Conservation (phyloP, 352 stramenopile genomes). For the Pythium coloratum region DNA sequence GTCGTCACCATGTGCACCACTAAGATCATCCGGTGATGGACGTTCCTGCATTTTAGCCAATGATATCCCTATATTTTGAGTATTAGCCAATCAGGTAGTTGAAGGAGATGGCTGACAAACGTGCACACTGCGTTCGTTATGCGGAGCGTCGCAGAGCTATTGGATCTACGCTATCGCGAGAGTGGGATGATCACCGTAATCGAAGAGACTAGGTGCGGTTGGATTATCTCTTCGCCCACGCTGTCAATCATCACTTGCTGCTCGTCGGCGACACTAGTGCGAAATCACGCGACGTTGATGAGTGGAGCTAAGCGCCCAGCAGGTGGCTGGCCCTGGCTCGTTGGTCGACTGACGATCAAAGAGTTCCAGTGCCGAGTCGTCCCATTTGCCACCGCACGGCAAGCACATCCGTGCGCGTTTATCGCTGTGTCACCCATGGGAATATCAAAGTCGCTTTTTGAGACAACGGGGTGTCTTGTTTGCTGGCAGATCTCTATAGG, state of each 20-base stretch:
- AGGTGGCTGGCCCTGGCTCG: background rate
- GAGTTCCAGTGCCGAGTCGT: background rate
- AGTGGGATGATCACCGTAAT: background rate
- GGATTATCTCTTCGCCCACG: background rate
- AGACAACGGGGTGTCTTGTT: no score
- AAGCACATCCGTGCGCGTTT: background rate
- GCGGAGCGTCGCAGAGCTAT: slow-evolving; percentile 6
- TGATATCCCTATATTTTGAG: background rate
- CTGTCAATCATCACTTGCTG: background rate
- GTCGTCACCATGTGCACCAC: slow-evolving; percentile 33
- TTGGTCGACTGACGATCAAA: slow-evolving; percentile 1
- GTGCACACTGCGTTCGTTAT: slow-evolving; percentile 5
- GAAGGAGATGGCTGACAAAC: background rate
- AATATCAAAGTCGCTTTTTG: no score
- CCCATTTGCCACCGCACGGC: background rate
- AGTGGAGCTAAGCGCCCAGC: background rate
- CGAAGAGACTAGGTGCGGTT: background rate
- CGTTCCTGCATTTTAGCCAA: slow-evolving; percentile 12
- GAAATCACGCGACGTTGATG: background rate
- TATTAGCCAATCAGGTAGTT: slow-evolving; percentile 14
- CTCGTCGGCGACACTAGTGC: background rate
- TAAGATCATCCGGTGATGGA: slow-evolving; percentile 17
- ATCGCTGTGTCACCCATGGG: no score
- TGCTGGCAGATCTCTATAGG: no score
- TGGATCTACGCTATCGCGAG: background rate